These are phyloP conservation scores for Dendrothele bispora DNA, from an alignment of 768 basidiomycete species.

Conservation along the genomic window DNA sequence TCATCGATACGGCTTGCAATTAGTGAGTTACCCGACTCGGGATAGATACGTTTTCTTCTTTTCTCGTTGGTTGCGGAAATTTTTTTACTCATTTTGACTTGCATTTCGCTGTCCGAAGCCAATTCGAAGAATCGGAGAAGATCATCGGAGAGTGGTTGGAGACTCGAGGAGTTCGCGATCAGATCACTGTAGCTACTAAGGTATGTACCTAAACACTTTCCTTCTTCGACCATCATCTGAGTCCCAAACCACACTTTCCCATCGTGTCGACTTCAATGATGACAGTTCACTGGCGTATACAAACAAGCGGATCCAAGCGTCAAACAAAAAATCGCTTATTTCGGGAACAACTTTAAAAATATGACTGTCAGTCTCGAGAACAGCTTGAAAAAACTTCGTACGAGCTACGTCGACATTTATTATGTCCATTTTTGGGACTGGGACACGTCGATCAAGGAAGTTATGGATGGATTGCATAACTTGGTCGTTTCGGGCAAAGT, in stretches of 20 bases:
- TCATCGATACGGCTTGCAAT: conserved; percentile 48
- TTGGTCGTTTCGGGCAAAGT: conserved; percentile 46
- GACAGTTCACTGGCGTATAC: conserved; percentile 25
- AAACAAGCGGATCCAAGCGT: too few species aligned
- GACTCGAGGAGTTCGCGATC: conserved; percentile 41
- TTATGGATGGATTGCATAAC: conserved; percentile 44
- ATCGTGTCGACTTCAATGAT: conserved; percentile 7
- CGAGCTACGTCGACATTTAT: conserved; percentile 43
- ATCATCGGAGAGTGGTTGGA: conserved; percentile 58
- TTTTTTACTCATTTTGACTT: not conserved
- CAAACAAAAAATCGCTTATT: conserved; percentile 38
- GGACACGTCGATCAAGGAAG: conserved; percentile 42
- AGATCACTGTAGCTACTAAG: conserved; percentile 49
- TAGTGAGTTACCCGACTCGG: conserved; percentile 34
- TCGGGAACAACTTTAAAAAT: conserved; percentile 50
- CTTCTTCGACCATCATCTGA: too few species aligned
- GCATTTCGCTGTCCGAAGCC: conserved; percentile 25
- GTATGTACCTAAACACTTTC: conserved; percentile 27
- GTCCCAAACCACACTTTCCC: too few species aligned
- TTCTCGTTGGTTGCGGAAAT: too few species aligned
- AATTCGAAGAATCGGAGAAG: conserved; percentile 54
- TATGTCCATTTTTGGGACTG: conserved; percentile 50
- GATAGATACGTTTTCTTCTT: too few species aligned
- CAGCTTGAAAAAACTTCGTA: conserved; percentile 42
- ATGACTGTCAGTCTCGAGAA: conserved; percentile 29